These are phyloP conservation scores for Gardenia jasminoides DNA, from an alignment of 257 asterid species.

Conservation along the genomic window DNA sequence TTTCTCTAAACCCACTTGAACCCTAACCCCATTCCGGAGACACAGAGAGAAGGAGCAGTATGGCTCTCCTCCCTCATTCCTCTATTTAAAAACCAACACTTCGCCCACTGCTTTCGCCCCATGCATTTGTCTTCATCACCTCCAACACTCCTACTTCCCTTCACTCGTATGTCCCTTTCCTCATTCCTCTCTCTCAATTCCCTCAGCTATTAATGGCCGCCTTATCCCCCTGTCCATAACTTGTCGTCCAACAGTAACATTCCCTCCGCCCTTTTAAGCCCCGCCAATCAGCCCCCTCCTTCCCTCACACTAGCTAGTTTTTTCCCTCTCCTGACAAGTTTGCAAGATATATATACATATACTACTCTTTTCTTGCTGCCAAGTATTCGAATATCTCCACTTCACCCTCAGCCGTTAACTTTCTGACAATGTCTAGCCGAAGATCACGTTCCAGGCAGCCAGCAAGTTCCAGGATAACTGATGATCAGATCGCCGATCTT, in stretches of 20 bases:
- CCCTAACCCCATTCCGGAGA: conserved; percentile 50
- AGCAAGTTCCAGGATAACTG: conserved; percentile 64
- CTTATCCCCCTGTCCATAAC: conserved; percentile 44
- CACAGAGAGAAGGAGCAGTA: conserved; percentile 43
- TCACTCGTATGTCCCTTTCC: neutral
- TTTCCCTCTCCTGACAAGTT: neutral
- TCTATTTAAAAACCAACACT: conserved; percentile 33
- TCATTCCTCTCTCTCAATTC: conserved; percentile 10
- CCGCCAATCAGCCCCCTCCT: conserved; percentile 5
- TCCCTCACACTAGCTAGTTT: conserved; percentile 2
- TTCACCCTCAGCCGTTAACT: neutral
- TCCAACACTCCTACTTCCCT: conserved; percentile 46
- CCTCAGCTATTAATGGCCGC: conserved; percentile 27
- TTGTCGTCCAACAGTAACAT: conserved; percentile 24
- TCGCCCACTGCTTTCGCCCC: conserved; percentile 65
- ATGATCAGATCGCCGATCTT: conserved; percentile 86
- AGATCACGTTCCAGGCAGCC: conserved; percentile 82
- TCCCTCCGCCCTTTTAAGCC: conserved; percentile 27
- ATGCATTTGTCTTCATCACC: conserved; percentile 78
- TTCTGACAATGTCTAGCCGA: conserved; percentile 77
- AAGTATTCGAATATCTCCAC: too few species aligned
- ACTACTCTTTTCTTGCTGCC: too few species aligned
- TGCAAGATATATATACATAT: too few species aligned
- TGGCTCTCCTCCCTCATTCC: conserved; percentile 28
- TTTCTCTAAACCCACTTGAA: conserved; percentile 44